Evolutionary conservation across 2,329 filamentous ascomycete species (phyloP), one percentile per base, ranked within the genome.

Genomic region (Biscogniauxia sp.): DNA sequence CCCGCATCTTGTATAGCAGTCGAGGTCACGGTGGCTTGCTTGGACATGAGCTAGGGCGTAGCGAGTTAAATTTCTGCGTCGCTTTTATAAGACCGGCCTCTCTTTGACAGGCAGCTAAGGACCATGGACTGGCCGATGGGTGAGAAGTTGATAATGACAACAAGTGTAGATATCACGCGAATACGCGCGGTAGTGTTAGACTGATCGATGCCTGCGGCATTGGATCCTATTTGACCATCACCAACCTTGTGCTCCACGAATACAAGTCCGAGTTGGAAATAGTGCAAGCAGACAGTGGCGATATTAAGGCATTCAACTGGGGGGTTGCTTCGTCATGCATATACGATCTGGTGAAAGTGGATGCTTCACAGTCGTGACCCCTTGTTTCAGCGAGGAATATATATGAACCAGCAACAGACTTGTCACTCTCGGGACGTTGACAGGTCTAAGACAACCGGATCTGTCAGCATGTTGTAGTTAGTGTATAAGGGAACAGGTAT

Each of bases 141-240:
- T 3, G 17, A 17, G 11, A 17, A 11, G 15, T 5, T 45, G 17
- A 45, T 45, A 45, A 45, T 45, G 37, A 45, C 37, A 45, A 17
- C 2, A 45, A n/a, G 1, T n/a, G 13, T 45, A n/a, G 17, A 45
- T 15, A 45, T 45, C 37, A 45, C 50, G 19, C 20, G 19, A 17
- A 20, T 20, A 51, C 19, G 50, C 19, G 9, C 19, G 9, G 50
- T 51, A 19, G 50, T 2, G 13, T 20, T 7, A 51, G 50, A 54
- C 53, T n/a, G 37, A 20, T 23, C 37, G 28, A 8, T 37, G 23
- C 20, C 50, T 9, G 41, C 41, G 56, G 56, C 23, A 56, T 28
- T 15, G 15, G 20, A 57, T 62, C 57, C 57, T 57, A 62, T 59
- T 64, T 45, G 57, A 53, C 55, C 32, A 54, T 32, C 9, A 55